Conservation (phyloP, 805 yeast species). For the Cyberlindnera galapagoensis region DNA sequence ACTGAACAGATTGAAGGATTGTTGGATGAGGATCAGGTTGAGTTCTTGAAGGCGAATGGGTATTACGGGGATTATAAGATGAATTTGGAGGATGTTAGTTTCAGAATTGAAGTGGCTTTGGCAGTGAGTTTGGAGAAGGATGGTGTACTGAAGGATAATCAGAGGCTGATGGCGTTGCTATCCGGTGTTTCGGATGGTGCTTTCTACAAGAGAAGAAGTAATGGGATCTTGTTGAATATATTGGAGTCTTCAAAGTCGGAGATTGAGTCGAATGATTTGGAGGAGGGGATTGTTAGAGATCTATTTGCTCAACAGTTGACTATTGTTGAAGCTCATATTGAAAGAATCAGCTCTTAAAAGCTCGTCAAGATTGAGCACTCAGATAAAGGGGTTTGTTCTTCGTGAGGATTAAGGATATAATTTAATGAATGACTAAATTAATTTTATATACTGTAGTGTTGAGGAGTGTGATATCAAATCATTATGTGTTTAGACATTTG, state of each 20-base stretch:
- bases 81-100: slow-evolving; percentile 47
- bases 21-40: slow-evolving; percentile 32
- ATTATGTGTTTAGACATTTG: too few species aligned
- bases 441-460: too few species aligned
- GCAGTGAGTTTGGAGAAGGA: slow-evolving; percentile 42
- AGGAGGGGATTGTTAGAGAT: slow-evolving; percentile 8
- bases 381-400: too few species aligned
- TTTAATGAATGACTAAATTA: too few species aligned
- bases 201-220: slow-evolving; percentile 28
- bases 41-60: slow-evolving; percentile 42
- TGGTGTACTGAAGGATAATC: slow-evolving; percentile 13
- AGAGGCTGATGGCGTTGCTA: slow-evolving; percentile 17
- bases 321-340: too few species aligned
- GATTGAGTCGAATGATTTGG: slow-evolving; percentile 18
- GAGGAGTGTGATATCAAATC: too few species aligned
- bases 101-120: slow-evolving; percentile 69
- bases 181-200: slow-evolving; percentile 44
- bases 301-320: slow-evolving; percentile 13
- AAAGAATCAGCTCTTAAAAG: too few species aligned
- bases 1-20: slow-evolving; percentile 34
- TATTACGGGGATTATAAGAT: slow-evolving; percentile 76
- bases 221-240: slow-evolving; percentile 28
- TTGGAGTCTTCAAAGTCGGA: slow-evolving; percentile 25
- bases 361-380: too few species aligned
- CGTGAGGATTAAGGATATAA: too few species aligned